Base-by-base conservation (phyloP, 2,329 filamentous ascomycete genomes). In the Trichoderma cornu-damae region DNA sequence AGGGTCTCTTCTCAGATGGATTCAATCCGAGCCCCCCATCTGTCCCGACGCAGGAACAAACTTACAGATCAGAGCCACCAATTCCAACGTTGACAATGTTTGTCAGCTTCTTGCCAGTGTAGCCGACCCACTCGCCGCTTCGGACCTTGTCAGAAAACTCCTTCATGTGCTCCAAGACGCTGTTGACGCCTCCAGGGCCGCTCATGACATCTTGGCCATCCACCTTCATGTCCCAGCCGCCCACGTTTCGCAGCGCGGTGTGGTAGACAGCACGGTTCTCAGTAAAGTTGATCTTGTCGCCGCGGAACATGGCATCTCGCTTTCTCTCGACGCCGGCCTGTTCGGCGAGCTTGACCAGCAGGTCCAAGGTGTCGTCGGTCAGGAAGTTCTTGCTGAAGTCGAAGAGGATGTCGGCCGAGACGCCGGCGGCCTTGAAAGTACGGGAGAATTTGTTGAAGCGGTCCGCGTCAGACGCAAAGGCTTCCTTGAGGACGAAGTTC, bases 321-420 rank as follows among this genome's bases (percentile, higher is more conserved):
- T 96, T 89, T 79, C 95, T 83, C 80, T 96, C 92, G 37, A 99
- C 75, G 65, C 87, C 87, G 63, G 93, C 91, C 77, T 97, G 89
- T 76, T 92, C 87, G 62, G 94, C 94, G 26, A 99, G 85, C 79
- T 96, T 87, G 67, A 95, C 81, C 54, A 99, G 83, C 49, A 96
- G 82, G 63, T 87, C 81, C 51, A 97, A 79, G 4, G 93, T 97
- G 77, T 97, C 92, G 66, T 96, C 89, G 61, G 88, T 94, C 68
- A 97, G 74, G 75, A 99, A 92, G 84, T 99, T 99, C 85, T 99
- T 99, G 79, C 88, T 94, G 78, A 96, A 99, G 76, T 99, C 94
- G 75, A 97, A 99, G 62, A 99, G 84, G 68, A 95, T 94, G 64
- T 96, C 90, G 65, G 85, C 86, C 69, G 95, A 89, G 65, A 88